Base-by-base conservation (phyloP, 2,329 filamentous ascomycete genomes). In the Alternaria solani region DNA sequence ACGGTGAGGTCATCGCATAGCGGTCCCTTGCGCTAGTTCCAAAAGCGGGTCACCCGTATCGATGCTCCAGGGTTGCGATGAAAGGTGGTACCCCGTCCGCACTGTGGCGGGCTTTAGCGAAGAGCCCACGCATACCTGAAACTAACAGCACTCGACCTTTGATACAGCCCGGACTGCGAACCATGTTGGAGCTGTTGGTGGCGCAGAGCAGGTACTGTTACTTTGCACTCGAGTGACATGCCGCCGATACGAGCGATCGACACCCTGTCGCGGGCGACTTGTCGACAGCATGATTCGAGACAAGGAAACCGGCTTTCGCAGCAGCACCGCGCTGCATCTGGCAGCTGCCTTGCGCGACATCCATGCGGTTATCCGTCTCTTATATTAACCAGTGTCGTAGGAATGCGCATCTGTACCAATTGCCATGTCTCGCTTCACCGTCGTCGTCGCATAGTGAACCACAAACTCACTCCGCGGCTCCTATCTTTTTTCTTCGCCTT, bases 301-400 rank as follows among this genome's bases (percentile, higher is more conserved):
- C 1, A 28, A 7, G 32, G 51, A 66, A 65, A 58, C 58, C 48
- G 61, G 61, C 61, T 62, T 55, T 59, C 38, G 28, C 38, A 32
- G 32, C 51, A 30, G 39, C n/a, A 43, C 16, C 42, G 26, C 43
- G 49, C 49, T 52, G 32, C 51, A 48, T 49, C 32, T 49, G 42
- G 43, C 30, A 53, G 46, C 41, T 42, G 34, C 26, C 14, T 48
- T 58, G 14, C 47, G 34, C 14, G 9, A 23, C 44, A 58, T 32
- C 56, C 63, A 62, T 62, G 61, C 25, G 25, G 42, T 57, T 66
- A 62, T 58, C 63, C 56, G 53, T 39, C 58, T 53, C 46, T 62
- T 57, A 49, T 59, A 56, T 43, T 47, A 51, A 56, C 12, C 16
- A 12, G 18, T 57, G 53, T 46, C 54, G 28, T 51, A 56, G 20